Evolutionary conservation across 2,329 filamentous ascomycete genomes (phyloP), one percentile per base, ranked within the genome.

Genomic region (Lomentospora prolificans): DNA sequence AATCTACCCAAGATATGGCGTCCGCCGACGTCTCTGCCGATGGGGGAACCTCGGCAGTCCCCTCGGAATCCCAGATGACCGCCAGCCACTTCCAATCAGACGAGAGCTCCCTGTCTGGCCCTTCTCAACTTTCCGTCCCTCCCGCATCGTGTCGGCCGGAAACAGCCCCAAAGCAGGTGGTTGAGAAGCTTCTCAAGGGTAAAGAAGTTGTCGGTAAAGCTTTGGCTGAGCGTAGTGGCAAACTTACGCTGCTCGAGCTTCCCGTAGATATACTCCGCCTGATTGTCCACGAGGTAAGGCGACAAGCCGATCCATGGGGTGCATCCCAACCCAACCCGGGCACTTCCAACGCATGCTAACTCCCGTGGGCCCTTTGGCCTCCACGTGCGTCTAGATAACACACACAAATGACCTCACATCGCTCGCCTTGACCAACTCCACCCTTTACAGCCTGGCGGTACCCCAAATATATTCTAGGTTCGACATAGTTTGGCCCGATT

Each of bases 401-500:
- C 85, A 90, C 65, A 90, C 87, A 4, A 92, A 90, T 67, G 89
- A 94, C 67, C 75, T 94, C 58, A 89, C 86, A 0, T 84, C 87
- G 12, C 77, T 94, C 41, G 87, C 88, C 12, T 75, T 90, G 58
- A 87, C 87, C 46, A 88, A 90, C 70, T 90, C 88, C 12, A 84
- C 85, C 27, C 78, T 95, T 10, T 87, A 94, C 70, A 76, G 78
- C 46, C 78, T 94, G 55, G 82, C 87, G 0, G 84, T 89, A 24
- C 88, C 89, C 17, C 82, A 85, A 63, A 90, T 94, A 61, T 94
- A 94, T 71, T 87, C 86, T 17, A 82, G 87, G 58, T 94, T 94
- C 69, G 89, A 94, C 65, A 94, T 94, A 60, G 86, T 92, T 44
- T 94, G 89, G 89, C 89, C 89, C 0, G 88, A 92, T 64, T 81